phyloP scores from a whole-genome alignment of 2,329 filamentous ascomycete species.

The Parastagonospora avenae region DNA sequence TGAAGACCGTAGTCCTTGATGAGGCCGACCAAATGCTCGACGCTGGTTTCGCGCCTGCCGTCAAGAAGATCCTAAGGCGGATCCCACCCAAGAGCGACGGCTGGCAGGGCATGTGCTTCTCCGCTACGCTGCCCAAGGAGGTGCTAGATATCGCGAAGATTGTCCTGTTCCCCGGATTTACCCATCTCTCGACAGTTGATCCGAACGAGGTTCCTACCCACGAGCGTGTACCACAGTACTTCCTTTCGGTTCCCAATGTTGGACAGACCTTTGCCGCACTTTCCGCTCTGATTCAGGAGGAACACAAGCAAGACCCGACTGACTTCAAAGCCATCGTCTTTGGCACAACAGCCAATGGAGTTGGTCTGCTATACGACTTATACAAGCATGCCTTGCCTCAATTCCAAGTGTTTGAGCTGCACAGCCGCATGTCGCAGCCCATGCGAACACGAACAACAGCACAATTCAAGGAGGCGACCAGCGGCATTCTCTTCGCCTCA shows the following conservation, averaged over 20 bases:
- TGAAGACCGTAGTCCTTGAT: conserved; percentile 54
- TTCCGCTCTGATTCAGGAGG: conserved; percentile 52
- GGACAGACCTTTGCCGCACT: conserved; percentile 54
- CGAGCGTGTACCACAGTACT: conserved; percentile 57
- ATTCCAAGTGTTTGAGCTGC: conserved; percentile 50
- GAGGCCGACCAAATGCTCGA: conserved; percentile 56
- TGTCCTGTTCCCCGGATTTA: conserved; percentile 51
- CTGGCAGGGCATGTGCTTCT: conserved; percentile 58
- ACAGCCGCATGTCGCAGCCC: conserved; percentile 52
- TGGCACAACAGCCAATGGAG: conserved; percentile 54
- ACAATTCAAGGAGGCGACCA: conserved; percentile 51
- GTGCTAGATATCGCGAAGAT: conserved; percentile 52
- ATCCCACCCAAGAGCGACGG: conserved; percentile 57
- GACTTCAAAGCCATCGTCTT: conserved; percentile 56
- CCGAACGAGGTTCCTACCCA: conserved; percentile 53
- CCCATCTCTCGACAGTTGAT: conserved; percentile 52
- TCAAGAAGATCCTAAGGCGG: conserved; percentile 57
- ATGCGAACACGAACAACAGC: conserved; percentile 51
- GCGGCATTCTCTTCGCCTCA: conserved; percentile 59
- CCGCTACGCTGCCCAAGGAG: conserved; percentile 52
- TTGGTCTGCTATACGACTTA: conserved; percentile 50
- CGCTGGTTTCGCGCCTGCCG: conserved; percentile 58
- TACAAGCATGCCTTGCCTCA: conserved; percentile 41
- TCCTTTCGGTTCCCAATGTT: conserved; percentile 51
- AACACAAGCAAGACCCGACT: conserved; percentile 45